phyloP scores from a whole-genome alignment of 495 filamentous ascomycete species.

The Hypoxylon fuscum region DNA sequence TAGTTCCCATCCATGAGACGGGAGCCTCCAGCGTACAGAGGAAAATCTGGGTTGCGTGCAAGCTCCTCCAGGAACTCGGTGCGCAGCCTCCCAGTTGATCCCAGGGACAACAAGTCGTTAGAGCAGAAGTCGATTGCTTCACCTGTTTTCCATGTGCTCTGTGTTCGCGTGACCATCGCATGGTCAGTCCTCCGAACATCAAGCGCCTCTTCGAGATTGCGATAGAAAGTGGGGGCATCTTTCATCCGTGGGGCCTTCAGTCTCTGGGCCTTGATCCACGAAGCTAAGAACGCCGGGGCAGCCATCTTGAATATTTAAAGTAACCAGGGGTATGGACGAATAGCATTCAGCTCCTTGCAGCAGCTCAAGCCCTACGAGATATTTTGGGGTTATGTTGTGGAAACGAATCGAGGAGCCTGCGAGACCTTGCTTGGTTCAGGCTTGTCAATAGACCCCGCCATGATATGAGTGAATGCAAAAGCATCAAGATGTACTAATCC shows the following conservation, averaged over 20 bases:
- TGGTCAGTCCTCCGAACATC: slow-evolving; percentile 38
- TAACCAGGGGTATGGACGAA: background rate
- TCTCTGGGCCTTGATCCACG: slow-evolving; percentile 32
- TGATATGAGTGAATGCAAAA: slow-evolving; percentile 1
- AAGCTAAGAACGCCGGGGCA: slow-evolving; percentile 6
- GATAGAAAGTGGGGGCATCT: slow-evolving; percentile 40
- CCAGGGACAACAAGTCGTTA: slow-evolving; percentile 56
- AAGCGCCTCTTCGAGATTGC: slow-evolving; percentile 46
- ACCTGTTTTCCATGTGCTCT: slow-evolving; percentile 25
- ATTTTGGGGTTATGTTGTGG: background rate
- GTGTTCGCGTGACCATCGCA: slow-evolving; percentile 11
- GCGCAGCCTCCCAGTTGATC: slow-evolving; percentile 38
- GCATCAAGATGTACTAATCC: background rate
- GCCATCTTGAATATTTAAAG: slow-evolving; percentile 10
- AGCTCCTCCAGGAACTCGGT: slow-evolving; percentile 51
- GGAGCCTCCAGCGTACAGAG: slow-evolving; percentile 50
- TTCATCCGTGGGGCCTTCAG: slow-evolving; percentile 37
- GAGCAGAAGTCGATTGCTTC: slow-evolving; percentile 54
- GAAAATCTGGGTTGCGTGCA: slow-evolving; percentile 27
- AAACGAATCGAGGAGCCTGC: slow-evolving; percentile 10
- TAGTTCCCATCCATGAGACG: slow-evolving; percentile 66
- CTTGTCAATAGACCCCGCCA: slow-evolving; percentile 15
- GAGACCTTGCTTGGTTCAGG: background rate
- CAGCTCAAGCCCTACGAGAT: background rate
- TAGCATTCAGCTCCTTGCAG: background rate